Percentiles rank a stretch among this genome's conserved stretches.
Evolutionary conservation across 371 early-diverging fungal genomes (phyloP).

Genomic region (Gilbertella persicaria): DNA sequence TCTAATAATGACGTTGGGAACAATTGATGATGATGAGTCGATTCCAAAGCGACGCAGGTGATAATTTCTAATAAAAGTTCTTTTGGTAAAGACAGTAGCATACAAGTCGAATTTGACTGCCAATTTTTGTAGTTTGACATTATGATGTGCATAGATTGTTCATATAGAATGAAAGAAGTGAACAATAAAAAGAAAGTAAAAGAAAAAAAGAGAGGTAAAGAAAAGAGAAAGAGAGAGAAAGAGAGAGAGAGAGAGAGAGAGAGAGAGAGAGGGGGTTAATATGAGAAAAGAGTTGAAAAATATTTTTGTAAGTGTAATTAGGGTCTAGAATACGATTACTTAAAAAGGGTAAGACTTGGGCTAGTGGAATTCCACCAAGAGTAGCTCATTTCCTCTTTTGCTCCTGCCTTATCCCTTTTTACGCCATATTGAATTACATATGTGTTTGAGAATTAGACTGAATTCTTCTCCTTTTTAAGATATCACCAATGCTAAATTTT

Average conservation of each 20-base stretch:
- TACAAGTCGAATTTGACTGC: constrained; percentile 7
- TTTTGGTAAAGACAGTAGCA: constrained; percentile 36
- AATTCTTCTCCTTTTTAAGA: too few species aligned
- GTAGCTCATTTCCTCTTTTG: constrained; percentile 1
- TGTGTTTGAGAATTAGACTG: background rate
- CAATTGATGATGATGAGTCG: constrained; percentile 9
- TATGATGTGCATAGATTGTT: background rate
- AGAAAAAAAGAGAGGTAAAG: constrained; percentile 4
- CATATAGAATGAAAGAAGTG: constrained; percentile 10
- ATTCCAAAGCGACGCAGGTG: constrained; percentile 25
- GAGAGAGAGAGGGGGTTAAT: constrained; percentile 10
- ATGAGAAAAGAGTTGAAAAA: constrained; percentile 7
- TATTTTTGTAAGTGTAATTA: constrained; percentile 2
- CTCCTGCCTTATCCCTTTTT: background rate
- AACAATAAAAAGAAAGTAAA: constrained; percentile 3
- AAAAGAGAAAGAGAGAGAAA: constrained; percentile 4
- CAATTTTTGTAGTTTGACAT: constrained; percentile 23
- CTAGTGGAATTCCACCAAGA: constrained; percentile 7
- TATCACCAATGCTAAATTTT: constrained; percentile 7
- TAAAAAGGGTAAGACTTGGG: constrained; percentile 18
- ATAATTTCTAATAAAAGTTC: constrained; percentile 42
- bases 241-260: constrained; percentile 11
- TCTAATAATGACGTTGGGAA: constrained; percentile 37
- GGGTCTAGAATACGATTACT: constrained; percentile 23
- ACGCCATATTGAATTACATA: background rate